These are phyloP conservation scores for Saitozyma podzolica DNA, from an alignment of 768 basidiomycete genomes.

Conservation along the genomic window DNA sequence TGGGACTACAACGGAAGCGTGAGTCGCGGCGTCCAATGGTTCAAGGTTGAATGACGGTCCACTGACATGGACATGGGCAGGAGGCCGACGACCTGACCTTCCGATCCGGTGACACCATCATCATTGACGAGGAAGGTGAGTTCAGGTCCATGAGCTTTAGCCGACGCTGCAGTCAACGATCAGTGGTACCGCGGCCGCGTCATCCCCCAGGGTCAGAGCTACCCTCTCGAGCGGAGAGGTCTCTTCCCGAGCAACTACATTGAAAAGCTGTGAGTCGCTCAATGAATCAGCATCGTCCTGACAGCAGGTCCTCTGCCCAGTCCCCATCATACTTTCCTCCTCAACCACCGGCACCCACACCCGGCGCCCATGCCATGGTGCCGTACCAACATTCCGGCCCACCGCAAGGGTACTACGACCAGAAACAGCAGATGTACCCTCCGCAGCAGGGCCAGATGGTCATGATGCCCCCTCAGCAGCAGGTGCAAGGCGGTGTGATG, in stretches of 20 bases:
- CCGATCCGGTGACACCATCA: conserved; percentile 68
- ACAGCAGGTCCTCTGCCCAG: too few relatives aligned
- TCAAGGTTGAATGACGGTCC: not conserved
- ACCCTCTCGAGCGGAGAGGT: conserved; percentile 31
- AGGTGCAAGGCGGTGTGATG: conserved; percentile 14
- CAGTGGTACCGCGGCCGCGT: conserved; percentile 67
- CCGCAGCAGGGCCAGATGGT: conserved; percentile 16
- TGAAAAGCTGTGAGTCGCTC: conserved; percentile 36
- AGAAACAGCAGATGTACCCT: conserved; percentile 18
- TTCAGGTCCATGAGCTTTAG: conserved; percentile 63
- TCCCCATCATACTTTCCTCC: not conserved
- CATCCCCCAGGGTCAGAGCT: conserved; percentile 47
- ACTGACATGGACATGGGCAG: conserved; percentile 52
- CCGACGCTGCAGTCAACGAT: conserved; percentile 63
- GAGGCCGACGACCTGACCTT: conserved; percentile 79
- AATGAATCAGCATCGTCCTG: not conserved
- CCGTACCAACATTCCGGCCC: conserved; percentile 12
- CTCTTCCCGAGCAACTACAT: conserved; percentile 45
- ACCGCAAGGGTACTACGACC: conserved; percentile 4
- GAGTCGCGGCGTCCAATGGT: not conserved
- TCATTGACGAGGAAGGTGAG: conserved; percentile 65
- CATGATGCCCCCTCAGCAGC: conserved; percentile 3
- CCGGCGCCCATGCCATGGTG: conserved; percentile 3
- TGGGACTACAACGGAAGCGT: conserved; percentile 47
- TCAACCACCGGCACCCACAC: not conserved